Conservation (phyloP, 2,329 filamentous ascomycete species). For the Thermoascus crustaceus region DNA sequence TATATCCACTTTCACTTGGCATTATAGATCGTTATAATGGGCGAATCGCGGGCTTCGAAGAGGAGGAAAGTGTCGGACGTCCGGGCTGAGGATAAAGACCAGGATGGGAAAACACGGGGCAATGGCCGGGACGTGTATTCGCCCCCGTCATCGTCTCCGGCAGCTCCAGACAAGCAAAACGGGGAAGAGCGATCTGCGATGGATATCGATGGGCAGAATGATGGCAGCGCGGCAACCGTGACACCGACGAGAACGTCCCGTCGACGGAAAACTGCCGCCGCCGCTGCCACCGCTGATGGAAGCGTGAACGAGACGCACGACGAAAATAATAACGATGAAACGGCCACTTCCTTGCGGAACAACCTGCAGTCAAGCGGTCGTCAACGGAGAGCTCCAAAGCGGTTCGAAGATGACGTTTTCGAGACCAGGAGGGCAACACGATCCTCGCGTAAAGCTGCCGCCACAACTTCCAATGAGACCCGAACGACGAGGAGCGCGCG, state of each 20-base stretch:
- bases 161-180: slow-evolving; percentile 12
- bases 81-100: slow-evolving; percentile 18
- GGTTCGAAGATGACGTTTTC: slow-evolving; percentile 20
- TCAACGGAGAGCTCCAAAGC: slow-evolving; percentile 26
- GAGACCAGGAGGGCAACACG: slow-evolving; percentile 10
- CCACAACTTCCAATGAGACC: slow-evolving; percentile 14
- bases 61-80: slow-evolving; percentile 27
- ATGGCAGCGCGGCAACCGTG: slow-evolving; percentile 9
- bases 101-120: slow-evolving; percentile 23
- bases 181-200: slow-evolving; percentile 5
- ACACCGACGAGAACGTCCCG: slow-evolving; percentile 15
- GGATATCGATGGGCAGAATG: slow-evolving; percentile 8
- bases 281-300: too few species aligned
- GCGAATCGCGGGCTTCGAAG: slow-evolving; percentile 26
- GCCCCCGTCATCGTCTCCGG: slow-evolving; percentile 9
- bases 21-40: slow-evolving; percentile 15
- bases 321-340: slow-evolving; percentile 8
- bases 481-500: slow-evolving; percentile 16
- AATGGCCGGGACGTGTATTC: slow-evolving; percentile 11
- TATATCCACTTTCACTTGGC: neutral
- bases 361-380: slow-evolving; percentile 26
- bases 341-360: slow-evolving; percentile 15
- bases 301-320: slow-evolving; percentile 7
- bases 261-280: slow-evolving; percentile 17
- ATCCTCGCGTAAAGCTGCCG: slow-evolving; percentile 14